Evolutionary conservation across 306 rosid genomes (phyloP).

Genomic region (Trichosanthes cucumerina): DNA sequence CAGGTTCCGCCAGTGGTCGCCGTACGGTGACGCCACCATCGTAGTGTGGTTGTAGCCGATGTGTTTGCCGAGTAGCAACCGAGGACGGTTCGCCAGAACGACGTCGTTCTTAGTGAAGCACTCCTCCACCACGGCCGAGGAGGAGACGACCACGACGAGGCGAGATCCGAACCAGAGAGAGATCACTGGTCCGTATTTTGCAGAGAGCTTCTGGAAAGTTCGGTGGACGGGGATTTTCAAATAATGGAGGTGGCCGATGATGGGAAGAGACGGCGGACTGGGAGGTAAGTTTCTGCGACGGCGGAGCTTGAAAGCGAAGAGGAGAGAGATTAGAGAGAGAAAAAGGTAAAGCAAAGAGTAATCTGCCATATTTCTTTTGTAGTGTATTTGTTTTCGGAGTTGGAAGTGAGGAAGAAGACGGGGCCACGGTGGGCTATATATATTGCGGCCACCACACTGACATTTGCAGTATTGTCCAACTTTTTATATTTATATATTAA

Average conservation of each 20-base stretch:
- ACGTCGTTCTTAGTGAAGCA: slow-evolving; percentile 66
- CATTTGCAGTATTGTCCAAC: background rate
- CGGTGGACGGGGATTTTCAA: slow-evolving; percentile 34
- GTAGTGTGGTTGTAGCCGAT: slow-evolving; percentile 36
- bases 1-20: slow-evolving; percentile 76
- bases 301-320: slow-evolving; percentile 18
- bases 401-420: background rate
- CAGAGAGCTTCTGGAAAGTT: slow-evolving; percentile 25
- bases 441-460: background rate
- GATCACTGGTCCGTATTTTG: slow-evolving; percentile 30
- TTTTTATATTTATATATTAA: background rate
- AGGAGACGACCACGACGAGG: slow-evolving; percentile 37
- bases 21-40: slow-evolving; percentile 24
- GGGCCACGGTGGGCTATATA: background rate
- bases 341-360: background rate
- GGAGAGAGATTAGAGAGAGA: slow-evolving; percentile 16
- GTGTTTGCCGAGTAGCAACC: slow-evolving; percentile 18
- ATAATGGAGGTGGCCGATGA: slow-evolving; percentile 56
- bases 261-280: slow-evolving; percentile 32
- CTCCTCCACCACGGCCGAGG: slow-evolving; percentile 35
- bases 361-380: background rate
- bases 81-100: slow-evolving; percentile 42
- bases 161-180: slow-evolving; percentile 29
- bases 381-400: background rate
- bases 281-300: slow-evolving; percentile 38